phyloP scores from a whole-genome alignment of 805 yeast genomes.

The Kuraishia capsulata region DNA sequence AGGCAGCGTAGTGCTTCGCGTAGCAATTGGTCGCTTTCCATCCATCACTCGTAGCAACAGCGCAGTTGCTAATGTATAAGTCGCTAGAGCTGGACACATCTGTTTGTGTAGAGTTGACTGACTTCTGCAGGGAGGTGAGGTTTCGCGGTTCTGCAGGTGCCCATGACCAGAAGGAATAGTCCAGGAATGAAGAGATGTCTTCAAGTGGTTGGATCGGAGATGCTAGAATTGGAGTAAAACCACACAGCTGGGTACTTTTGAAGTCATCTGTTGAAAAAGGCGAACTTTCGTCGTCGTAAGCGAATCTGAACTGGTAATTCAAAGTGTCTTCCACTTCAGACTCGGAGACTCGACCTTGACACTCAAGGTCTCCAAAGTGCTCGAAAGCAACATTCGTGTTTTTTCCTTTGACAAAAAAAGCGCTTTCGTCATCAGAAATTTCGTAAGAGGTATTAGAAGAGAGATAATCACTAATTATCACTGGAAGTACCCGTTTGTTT shows the following conservation, averaged over 20 bases:
- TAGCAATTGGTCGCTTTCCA: slow-evolving; percentile 19
- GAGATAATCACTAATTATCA: slow-evolving; percentile 21
- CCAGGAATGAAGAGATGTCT: slow-evolving; percentile 21
- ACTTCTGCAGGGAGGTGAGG: background rate
- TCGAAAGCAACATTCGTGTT: background rate
- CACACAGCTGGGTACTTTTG: slow-evolving; percentile 36
- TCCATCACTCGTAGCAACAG: slow-evolving; percentile 11
- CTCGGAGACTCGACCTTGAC: background rate
- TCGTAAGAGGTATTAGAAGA: slow-evolving; percentile 21
- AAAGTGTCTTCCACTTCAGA: background rate
- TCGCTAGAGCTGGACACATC: background rate
- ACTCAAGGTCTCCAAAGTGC: background rate
- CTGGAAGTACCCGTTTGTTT: slow-evolving; percentile 25
- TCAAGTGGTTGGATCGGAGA: slow-evolving; percentile 19
- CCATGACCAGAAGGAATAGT: slow-evolving; percentile 68
- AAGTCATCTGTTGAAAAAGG: slow-evolving; percentile 32
- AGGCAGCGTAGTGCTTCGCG: slow-evolving; percentile 38
- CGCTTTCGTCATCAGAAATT: slow-evolving; percentile 9
- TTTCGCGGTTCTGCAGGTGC: slow-evolving; percentile 41
- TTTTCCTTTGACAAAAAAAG: background rate
- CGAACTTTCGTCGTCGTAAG: slow-evolving; percentile 25
- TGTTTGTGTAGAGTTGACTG: background rate
- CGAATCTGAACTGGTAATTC: slow-evolving; percentile 6
- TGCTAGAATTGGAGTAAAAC: slow-evolving; percentile 58
- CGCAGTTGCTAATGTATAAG: slow-evolving; percentile 33